Percentiles rank a stretch among this genome's conserved stretches.
Conservation (phyloP, 2,329 filamentous ascomycete genomes). For the Leptographium lundbergii region DNA sequence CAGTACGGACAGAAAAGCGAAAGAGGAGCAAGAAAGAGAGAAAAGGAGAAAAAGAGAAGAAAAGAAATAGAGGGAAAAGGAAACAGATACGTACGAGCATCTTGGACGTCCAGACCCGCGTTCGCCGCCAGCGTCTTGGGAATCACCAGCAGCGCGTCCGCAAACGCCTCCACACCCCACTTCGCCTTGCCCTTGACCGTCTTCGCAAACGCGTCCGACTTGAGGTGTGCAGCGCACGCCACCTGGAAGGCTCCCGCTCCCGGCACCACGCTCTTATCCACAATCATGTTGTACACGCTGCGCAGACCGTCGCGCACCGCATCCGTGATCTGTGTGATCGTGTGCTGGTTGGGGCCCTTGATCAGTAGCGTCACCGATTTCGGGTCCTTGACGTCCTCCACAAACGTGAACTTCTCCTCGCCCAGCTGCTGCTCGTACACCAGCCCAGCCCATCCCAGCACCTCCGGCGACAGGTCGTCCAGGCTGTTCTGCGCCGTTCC, state of each 20-base stretch:
- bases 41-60: not conserved
- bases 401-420: conserved; percentile 98
- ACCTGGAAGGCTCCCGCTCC: conserved; percentile 94
- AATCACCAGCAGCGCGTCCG: conserved; percentile 87
- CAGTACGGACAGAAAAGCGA: conserved; percentile 8
- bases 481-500: conserved; percentile 91
- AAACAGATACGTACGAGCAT: conserved; percentile 56
- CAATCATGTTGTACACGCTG: conserved; percentile 98
- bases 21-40: not conserved
- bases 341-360: conserved; percentile 95
- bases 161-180: conserved; percentile 88
- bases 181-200: conserved; percentile 96
- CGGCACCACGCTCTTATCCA: conserved; percentile 91
- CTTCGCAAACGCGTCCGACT: conserved; percentile 75
- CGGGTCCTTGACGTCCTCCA: conserved; percentile 96
- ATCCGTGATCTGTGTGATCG: conserved; percentile 92
- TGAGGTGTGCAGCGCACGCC: conserved; percentile 76
- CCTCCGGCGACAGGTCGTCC: conserved; percentile 76
- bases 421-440: conserved; percentile 97
- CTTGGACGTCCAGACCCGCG: conserved; percentile 91
- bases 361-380: conserved; percentile 97
- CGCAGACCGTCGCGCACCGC: conserved; percentile 89
- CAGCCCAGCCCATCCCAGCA: conserved; percentile 88
- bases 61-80: not conserved
- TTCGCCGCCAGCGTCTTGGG: conserved; percentile 96